phyloP scores from a whole-genome alignment of 257 asterid genomes.

The Linaria vulgaris region DNA sequence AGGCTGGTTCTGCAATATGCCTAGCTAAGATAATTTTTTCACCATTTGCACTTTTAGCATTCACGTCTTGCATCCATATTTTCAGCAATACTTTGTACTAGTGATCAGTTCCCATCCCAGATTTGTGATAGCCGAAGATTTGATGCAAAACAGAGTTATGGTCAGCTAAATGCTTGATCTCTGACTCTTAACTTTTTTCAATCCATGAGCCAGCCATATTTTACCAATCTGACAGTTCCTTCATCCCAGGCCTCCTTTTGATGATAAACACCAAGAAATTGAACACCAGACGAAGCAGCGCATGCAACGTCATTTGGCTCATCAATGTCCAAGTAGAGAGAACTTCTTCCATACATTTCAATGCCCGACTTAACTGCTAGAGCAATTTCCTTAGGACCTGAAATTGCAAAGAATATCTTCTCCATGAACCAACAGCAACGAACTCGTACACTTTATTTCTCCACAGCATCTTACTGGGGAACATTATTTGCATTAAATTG shows the following conservation, averaged over 20 bases:
- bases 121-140: constrained; percentile 60
- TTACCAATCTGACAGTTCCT: constrained; percentile 72
- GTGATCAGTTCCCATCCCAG: constrained; percentile 93
- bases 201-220: constrained; percentile 86
- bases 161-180: constrained; percentile 71
- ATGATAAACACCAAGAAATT: constrained; percentile 75
- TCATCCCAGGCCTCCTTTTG: constrained; percentile 76
- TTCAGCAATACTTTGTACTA: constrained; percentile 78
- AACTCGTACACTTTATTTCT: constrained; percentile 46
- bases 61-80: constrained; percentile 72
- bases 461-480: constrained; percentile 27
- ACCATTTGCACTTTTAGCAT: constrained; percentile 37
- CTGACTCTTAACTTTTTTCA: constrained; percentile 92
- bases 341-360: constrained; percentile 50
- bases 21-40: constrained; percentile 58
- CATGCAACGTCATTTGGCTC: constrained; percentile 49
- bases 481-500: constrained; percentile 48
- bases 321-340: constrained; percentile 58
- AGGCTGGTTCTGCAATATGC: constrained; percentile 70
- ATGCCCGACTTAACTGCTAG: constrained; percentile 55
- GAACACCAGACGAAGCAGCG: constrained; percentile 51
- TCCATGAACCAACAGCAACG: constrained; percentile 93
- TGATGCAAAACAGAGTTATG: constrained; percentile 51
- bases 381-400: constrained; percentile 76
- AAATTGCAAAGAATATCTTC: constrained; percentile 69